Evolutionary conservation across 176 grass and related monocot species (phyloP), one percentile per base, ranked within the genome.

Genomic region (Saccharum officinarum): DNA sequence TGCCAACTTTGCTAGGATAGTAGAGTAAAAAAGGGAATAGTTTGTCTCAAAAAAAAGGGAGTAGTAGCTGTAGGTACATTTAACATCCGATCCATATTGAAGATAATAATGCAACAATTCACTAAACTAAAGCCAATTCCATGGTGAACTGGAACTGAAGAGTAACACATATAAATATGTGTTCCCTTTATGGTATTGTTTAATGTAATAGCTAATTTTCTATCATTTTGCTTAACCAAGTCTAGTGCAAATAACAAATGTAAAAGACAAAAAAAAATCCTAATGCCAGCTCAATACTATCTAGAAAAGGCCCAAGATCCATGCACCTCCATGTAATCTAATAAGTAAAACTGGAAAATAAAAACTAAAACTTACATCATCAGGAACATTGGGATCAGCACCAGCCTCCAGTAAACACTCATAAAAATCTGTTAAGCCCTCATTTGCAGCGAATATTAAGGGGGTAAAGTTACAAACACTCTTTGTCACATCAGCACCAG

Each of bases 401-500:
- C 85, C 85, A 76, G 78, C 85, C 36, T 87, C 71, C 79, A 87
- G 12, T 66, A 89, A 80, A 18, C 67, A 85, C 25, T 75, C 59
- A 26, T 75, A 79, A 54, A 73, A 60, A 0, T 89, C 76, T 62
- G 76, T 85, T 26, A 85, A 76, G 60, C 82, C 82, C 3, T 60
- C 37, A 4, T 1, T 2, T 33, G 66, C 80, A 57, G 71, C 79
- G 37, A 47, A 10, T 60, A 61, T 46, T 37, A 87, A 23, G 14
- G 86, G 86, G 17, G 37, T 47, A 69, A 36, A n/a, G 2, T 57
- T 1, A 57, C 2, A 10, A 16, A 8, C 26, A 44, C 68, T 76
- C 22, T 89, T 89, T 9, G 2, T 57, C 47, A 89, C 61, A 85
- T 81, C 70, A 69, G 87, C 87, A 60, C 82, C 82, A 63, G 76